A percentile compares a stretch with the other conserved stretches of the same genome.
These are phyloP conservation scores for Podaxis rugospora DNA, from an alignment of 768 basidiomycete genomes.

Conservation along the genomic window DNA sequence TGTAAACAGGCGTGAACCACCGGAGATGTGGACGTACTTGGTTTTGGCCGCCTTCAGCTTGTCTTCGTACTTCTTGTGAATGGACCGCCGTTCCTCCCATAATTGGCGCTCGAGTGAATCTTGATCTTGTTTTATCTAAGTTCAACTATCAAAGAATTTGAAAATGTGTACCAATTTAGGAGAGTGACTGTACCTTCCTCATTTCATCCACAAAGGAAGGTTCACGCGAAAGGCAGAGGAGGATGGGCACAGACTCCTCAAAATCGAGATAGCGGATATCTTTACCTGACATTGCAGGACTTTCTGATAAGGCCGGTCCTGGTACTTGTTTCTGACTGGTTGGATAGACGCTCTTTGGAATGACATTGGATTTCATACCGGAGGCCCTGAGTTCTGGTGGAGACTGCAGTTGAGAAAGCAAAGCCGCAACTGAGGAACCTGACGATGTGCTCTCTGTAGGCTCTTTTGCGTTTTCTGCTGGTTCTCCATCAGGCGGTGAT, in stretches of 20 bases:
- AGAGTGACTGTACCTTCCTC: constrained; percentile 38
- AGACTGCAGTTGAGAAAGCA: constrained; percentile 58
- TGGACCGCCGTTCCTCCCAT: constrained; percentile 61
- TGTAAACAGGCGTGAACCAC: constrained; percentile 2
- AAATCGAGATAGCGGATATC: constrained; percentile 13
- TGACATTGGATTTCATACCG: neutral
- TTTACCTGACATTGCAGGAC: neutral
- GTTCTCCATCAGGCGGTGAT: neutral
- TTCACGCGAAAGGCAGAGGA: constrained; percentile 58
- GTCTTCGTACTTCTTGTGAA: constrained; percentile 63
- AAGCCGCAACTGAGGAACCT: constrained; percentile 46
- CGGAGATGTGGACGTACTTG: constrained; percentile 41
- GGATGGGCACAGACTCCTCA: constrained; percentile 31
- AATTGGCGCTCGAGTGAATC: constrained; percentile 60
- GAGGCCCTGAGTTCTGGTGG: constrained; percentile 16
- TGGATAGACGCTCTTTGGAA: neutral
- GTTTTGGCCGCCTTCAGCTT: constrained; percentile 65
- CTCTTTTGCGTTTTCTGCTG: constrained; percentile 7
- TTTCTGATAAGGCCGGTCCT: neutral
- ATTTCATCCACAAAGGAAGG: constrained; percentile 45
- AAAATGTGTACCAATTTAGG: neutral
- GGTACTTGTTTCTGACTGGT: neutral
- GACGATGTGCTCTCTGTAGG: constrained; percentile 4
- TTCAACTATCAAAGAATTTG: constrained; percentile 3
- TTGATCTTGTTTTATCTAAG: constrained; percentile 70